These are phyloP conservation scores for Leucocoprinus sp. DNA, from an alignment of 768 basidiomycete genomes.

Conservation along the genomic window DNA sequence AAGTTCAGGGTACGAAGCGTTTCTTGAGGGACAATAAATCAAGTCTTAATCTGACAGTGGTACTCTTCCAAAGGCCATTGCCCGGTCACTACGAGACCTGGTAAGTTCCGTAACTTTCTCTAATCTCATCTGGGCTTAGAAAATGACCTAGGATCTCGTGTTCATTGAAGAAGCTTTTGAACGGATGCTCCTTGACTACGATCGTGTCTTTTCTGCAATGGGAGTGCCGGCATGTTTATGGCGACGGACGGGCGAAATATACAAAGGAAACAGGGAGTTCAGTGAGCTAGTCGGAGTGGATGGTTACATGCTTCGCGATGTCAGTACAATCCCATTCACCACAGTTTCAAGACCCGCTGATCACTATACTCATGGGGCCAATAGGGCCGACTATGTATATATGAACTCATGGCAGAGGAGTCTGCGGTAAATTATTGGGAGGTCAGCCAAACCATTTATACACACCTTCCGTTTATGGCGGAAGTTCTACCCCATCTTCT, in stretches of 20 bases:
- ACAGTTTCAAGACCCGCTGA: constrained; percentile 2
- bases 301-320: constrained; percentile 82
- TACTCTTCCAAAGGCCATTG: constrained; percentile 48
- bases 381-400: constrained; percentile 90
- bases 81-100: constrained; percentile 78
- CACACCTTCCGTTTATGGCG: neutral
- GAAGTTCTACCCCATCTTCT: neutral
- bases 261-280: constrained; percentile 96
- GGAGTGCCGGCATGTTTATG: constrained; percentile 96
- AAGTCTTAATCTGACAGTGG: constrained; percentile 6
- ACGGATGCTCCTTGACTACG: constrained; percentile 89
- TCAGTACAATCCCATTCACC: constrained; percentile 24
- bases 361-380: constrained; percentile 1
- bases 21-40: constrained; percentile 1
- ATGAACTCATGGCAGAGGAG: constrained; percentile 97
- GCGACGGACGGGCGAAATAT: constrained; percentile 96
- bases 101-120: constrained; percentile 28
- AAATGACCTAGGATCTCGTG: constrained; percentile 63
- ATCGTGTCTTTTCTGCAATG: constrained; percentile 91
- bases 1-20: constrained; percentile 62
- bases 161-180: constrained; percentile 99
- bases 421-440: constrained; percentile 98
- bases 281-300: constrained; percentile 85
- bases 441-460: constrained; percentile 31
- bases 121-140: constrained; percentile 3